Conservation (phyloP, 2,329 filamentous ascomycete species). For the Penicillium thymicola region DNA sequence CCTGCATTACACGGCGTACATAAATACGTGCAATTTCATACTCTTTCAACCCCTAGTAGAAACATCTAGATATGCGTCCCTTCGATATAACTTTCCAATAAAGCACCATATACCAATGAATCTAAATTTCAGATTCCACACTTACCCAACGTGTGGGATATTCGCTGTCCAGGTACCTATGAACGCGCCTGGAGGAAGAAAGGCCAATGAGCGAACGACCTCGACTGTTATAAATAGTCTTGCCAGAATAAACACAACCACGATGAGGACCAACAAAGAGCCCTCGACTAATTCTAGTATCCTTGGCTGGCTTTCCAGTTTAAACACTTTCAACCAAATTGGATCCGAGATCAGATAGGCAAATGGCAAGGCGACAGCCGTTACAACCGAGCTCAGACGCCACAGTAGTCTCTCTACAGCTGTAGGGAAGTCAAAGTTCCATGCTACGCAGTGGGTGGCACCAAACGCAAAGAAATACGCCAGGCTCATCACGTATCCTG, state of each 20-base stretch:
- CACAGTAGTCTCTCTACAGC: background rate
- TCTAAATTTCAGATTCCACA: background rate
- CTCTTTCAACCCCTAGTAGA: background rate
- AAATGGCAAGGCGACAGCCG: background rate
- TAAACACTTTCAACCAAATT: background rate
- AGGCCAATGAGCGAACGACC: background rate
- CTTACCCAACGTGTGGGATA: background rate
- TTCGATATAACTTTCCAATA: background rate
- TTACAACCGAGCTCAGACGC: background rate
- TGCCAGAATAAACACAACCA: background rate
- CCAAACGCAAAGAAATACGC: background rate
- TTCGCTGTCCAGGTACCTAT: background rate
- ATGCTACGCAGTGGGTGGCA: background rate
- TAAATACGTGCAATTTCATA: constrained; percentile 13
- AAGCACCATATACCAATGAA: background rate
- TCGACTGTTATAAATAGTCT: background rate
- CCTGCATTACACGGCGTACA: constrained; percentile 25
- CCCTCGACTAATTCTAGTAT: background rate
- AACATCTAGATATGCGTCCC: background rate
- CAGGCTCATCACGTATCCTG: background rate
- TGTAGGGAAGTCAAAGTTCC: background rate
- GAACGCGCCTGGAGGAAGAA: background rate
- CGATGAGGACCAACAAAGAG: background rate
- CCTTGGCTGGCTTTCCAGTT: background rate
- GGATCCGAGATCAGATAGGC: background rate